phyloP scores from a whole-genome alignment of 164 flowering plant species.

The Chloranthus sessilifolius region DNA sequence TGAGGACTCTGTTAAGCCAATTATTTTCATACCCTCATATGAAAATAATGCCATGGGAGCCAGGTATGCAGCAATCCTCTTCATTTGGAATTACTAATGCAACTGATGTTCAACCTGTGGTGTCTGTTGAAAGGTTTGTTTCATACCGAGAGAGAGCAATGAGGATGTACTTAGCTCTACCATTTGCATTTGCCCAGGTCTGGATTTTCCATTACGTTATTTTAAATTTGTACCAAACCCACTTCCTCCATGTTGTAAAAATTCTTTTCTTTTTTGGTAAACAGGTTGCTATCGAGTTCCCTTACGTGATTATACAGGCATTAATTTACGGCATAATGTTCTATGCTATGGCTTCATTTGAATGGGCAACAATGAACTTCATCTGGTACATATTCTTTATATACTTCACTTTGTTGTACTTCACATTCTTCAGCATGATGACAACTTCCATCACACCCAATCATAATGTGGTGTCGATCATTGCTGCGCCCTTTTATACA shows the following conservation, averaged over 20 bases:
- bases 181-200: conserved; percentile 98
- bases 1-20: too few relatives aligned
- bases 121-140: conserved; percentile 92
- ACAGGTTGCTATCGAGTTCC: conserved; percentile 95
- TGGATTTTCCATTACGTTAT: background rate
- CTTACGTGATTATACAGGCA: conserved; percentile 79
- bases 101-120: conserved; percentile 90
- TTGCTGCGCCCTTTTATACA: conserved; percentile 93
- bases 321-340: conserved; percentile 71
- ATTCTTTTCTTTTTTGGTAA: conserved; percentile 6
- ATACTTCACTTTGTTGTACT: conserved; percentile 88
- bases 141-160: conserved; percentile 97
- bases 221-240: background rate
- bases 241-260: background rate
- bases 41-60: conserved; percentile 98
- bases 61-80: conserved; percentile 85
- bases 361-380: conserved; percentile 68
- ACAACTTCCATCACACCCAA: conserved; percentile 91
- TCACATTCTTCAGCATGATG: conserved; percentile 98
- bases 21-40: too few relatives aligned
- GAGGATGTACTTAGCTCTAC: conserved; percentile 88
- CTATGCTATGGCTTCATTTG: conserved; percentile 84
- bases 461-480: conserved; percentile 81
- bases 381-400: conserved; percentile 78
- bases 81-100: conserved; percentile 89